Percentiles rank a stretch among this genome's conserved stretches.
phyloP scores from a whole-genome alignment of 208 protist genomes.

The Herpetomonas tarakana region DNA sequence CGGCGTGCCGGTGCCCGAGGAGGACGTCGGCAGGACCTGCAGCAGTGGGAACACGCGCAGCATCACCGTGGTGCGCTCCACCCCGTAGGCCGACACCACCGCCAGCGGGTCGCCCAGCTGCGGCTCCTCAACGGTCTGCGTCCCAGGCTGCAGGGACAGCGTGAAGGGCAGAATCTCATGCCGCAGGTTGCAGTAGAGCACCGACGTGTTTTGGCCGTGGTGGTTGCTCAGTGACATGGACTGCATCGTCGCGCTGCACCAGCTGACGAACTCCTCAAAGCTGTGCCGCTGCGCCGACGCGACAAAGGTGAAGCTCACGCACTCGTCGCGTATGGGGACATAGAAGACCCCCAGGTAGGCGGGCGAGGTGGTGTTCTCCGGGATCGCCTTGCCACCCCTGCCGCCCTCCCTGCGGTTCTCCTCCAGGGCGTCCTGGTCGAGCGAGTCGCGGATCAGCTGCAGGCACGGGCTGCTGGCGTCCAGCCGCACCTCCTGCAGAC shows the following conservation, averaged over 20 bases:
- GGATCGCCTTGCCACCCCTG: not conserved
- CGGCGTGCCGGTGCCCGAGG: not conserved
- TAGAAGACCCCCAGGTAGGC: slow-evolving; percentile 65
- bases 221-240: slow-evolving; percentile 82
- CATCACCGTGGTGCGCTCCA: slow-evolving; percentile 23
- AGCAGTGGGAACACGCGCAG: slow-evolving; percentile 38
- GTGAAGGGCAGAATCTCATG: slow-evolving; percentile 72
- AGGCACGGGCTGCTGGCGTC: slow-evolving; percentile 30
- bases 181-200: slow-evolving; percentile 76
- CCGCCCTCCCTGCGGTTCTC: not conserved
- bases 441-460: slow-evolving; percentile 1
- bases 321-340: slow-evolving; percentile 51
- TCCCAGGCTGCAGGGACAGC: slow-evolving; percentile 38
- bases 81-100: slow-evolving; percentile 34
- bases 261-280: slow-evolving; percentile 61
- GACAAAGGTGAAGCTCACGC: slow-evolving; percentile 73
- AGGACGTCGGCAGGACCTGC: slow-evolving; percentile 1
- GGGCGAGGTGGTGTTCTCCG: not conserved
- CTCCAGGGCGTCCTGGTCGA: slow-evolving; percentile 26
- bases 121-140: slow-evolving; percentile 65
- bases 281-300: slow-evolving; percentile 55
- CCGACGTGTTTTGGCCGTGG: slow-evolving; percentile 64
- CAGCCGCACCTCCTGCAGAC: slow-evolving; percentile 38
- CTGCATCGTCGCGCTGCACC: slow-evolving; percentile 66
- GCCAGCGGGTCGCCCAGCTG: slow-evolving; percentile 66